These are phyloP conservation scores for Aurantiochytrium sp. DNA, from an alignment of 108 stramenopile genomes.

Conservation along the genomic window DNA sequence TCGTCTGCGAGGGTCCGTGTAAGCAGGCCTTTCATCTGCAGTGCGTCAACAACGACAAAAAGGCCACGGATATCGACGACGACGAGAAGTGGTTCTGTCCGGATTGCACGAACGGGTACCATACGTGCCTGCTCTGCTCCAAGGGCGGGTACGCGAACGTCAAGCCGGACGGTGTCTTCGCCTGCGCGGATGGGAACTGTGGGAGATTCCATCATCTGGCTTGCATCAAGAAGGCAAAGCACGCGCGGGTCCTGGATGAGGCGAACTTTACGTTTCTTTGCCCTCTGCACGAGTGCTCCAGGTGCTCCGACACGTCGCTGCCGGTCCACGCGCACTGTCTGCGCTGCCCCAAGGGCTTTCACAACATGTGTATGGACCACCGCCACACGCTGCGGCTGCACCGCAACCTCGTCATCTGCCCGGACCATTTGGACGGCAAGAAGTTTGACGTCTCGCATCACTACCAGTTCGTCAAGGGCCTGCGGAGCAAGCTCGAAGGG, in stretches of 20 bases:
- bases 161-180: not conserved
- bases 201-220: not conserved
- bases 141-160: not conserved
- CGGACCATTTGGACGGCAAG: not conserved
- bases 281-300: constrained; percentile 1
- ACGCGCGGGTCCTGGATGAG: not conserved
- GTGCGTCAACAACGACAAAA: not conserved
- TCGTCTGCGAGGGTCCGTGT: not conserved
- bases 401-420: not conserved
- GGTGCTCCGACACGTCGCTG: not conserved
- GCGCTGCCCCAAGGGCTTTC: not conserved
- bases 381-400: not conserved
- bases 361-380: not conserved
- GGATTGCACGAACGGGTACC: constrained; percentile 5
- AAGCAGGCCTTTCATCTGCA: not conserved
- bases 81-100: not conserved
- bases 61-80: not conserved
- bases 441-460: constrained; percentile 1
- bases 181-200: not conserved
- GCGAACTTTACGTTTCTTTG: not conserved
- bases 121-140: not conserved
- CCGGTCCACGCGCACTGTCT: not conserved
- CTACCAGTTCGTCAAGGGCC: not conserved
- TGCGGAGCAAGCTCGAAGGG: not conserved
- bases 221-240: not conserved